Percentiles rank a stretch among this genome's conserved stretches.
These are phyloP conservation scores for Colletotrichum falcatum DNA, from an alignment of 2,329 filamentous ascomycete species.

Conservation along the genomic window DNA sequence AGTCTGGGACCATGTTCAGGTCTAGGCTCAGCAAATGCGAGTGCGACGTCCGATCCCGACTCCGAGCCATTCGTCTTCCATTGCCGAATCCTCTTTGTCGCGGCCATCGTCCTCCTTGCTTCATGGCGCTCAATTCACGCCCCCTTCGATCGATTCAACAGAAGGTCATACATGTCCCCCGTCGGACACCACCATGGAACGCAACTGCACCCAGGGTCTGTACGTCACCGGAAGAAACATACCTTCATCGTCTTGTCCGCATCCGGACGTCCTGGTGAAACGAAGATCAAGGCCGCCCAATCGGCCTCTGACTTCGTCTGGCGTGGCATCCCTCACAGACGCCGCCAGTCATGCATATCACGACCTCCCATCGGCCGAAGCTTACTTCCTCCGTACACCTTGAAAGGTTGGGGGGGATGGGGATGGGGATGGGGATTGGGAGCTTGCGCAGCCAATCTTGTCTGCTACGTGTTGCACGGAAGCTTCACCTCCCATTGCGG, in stretches of 20 bases:
- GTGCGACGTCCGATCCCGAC: slow-evolving; percentile 25
- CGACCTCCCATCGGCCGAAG: slow-evolving; percentile 36
- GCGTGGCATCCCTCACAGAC: slow-evolving; percentile 34
- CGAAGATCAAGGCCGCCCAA: slow-evolving; percentile 34
- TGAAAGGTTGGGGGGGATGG: not conserved
- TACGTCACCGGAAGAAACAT: slow-evolving; percentile 3
- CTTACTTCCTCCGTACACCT: slow-evolving; percentile 28
- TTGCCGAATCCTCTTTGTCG: not conserved
- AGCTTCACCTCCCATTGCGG: slow-evolving; percentile 28
- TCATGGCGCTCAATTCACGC: not conserved
- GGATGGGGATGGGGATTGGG: slow-evolving; percentile 7
- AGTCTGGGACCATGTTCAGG: not conserved
- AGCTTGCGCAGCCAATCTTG: slow-evolving; percentile 23
- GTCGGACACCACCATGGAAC: not conserved
- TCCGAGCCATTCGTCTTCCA: not conserved
- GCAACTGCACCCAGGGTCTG: not conserved
- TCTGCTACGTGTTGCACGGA: slow-evolving; percentile 28
- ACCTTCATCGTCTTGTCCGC: slow-evolving; percentile 20
- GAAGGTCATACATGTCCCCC: slow-evolving; percentile 21
- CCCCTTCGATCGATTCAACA: slow-evolving; percentile 17
- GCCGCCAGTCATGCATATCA: slow-evolving; percentile 39
- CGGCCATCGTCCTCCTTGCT: not conserved
- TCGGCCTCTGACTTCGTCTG: slow-evolving; percentile 27
- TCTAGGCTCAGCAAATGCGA: slow-evolving; percentile 19
- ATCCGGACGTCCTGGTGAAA: slow-evolving; percentile 10